A percentile compares a stretch with the other conserved stretches of the same genome.
Conservation (phyloP, 2,329 filamentous ascomycete genomes). For the Neofusicoccum sp. region DNA sequence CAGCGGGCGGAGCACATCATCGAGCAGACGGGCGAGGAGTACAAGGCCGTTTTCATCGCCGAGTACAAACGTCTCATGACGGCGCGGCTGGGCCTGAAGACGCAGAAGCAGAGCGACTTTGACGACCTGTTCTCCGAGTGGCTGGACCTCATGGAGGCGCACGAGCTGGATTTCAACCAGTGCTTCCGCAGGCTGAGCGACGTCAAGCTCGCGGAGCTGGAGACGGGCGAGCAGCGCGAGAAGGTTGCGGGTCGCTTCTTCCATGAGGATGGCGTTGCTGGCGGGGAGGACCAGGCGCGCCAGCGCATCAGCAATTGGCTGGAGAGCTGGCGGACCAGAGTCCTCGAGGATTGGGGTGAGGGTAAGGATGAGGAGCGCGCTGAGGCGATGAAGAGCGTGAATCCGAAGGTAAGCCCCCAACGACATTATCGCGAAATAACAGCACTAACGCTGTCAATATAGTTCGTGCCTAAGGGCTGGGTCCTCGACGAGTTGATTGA, state of each 20-base stretch:
- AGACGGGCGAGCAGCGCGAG: conserved; percentile 62
- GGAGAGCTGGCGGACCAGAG: conserved; percentile 68
- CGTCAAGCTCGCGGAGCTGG: conserved; percentile 61
- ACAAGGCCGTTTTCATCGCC: conserved; percentile 78
- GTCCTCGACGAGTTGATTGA: conserved; percentile 90
- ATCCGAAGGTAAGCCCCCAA: conserved; percentile 64
- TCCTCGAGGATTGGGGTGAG: conserved; percentile 73
- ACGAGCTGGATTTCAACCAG: conserved; percentile 90
- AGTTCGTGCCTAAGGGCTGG: conserved; percentile 87
- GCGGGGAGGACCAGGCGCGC: conserved; percentile 61
- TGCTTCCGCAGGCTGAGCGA: conserved; percentile 79
- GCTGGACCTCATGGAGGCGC: conserved; percentile 74
- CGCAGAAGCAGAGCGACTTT: conserved; percentile 70
- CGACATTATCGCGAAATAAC: neutral
- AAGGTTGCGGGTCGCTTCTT: conserved; percentile 74
- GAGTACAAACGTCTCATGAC: conserved; percentile 89
- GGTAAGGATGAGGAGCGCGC: conserved; percentile 61
- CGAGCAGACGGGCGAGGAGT: conserved; percentile 77
- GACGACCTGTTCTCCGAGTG: conserved; percentile 76
- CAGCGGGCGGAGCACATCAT: conserved; percentile 82
- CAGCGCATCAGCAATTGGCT: conserved; percentile 76
- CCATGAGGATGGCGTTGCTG: conserved; percentile 64
- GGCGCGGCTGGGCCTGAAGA: conserved; percentile 71
- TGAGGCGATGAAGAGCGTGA: conserved; percentile 75
- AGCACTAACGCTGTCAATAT: neutral